Base-by-base conservation (phyloP, 148 eudicot species). In the Limonium bicolor region DNA sequence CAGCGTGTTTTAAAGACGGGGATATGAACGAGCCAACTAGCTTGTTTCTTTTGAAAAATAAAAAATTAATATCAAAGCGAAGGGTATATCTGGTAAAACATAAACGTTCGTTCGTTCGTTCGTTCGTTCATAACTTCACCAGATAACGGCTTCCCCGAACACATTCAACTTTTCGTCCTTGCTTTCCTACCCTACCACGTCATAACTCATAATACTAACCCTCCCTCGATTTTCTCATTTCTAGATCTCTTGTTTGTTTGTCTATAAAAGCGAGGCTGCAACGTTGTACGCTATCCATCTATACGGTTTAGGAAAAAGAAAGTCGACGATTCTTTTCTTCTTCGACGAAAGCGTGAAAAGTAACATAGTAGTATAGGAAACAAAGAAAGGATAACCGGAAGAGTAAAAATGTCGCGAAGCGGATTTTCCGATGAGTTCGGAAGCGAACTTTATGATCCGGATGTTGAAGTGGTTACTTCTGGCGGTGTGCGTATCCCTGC, bases 401-500 rank as follows among this genome's bases (percentile, higher is more conserved):
- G 14, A 31, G 20, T 8, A 24, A 6, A 33, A 26, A 2, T 6
- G 61, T n/a, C n/a, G n/a, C n/a, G 7, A 1, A 7, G 10, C n/a
- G n/a, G n/a, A n/a, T n/a, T 40, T 45, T 27, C 66, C 58, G 63
- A 53, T 27, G 12, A 39, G 32, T 13, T 32, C 46, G 46, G 64
- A 46, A 66, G 7, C 38, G 54, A 56, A 4, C 33, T 61, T 5
- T 68, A 71, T 6, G 62, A 63, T 10, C 39, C 78, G 7, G 92
- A 77, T 41, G 58, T 81, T 27, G 13, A 41, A 0, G 50, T 86
- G 24, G 28, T 72, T 48, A 67, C 86, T 27, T 77, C 95, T 51
- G 68, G 46, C 27, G 83, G 83, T 5, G 33, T 38, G 1, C 73
- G 68, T 48, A 77, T 86, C 28, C 76, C 83, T 5, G 83, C 73